Conservation (phyloP, 2,329 filamentous ascomycete genomes). For the Colletotrichum neosansevieriae region DNA sequence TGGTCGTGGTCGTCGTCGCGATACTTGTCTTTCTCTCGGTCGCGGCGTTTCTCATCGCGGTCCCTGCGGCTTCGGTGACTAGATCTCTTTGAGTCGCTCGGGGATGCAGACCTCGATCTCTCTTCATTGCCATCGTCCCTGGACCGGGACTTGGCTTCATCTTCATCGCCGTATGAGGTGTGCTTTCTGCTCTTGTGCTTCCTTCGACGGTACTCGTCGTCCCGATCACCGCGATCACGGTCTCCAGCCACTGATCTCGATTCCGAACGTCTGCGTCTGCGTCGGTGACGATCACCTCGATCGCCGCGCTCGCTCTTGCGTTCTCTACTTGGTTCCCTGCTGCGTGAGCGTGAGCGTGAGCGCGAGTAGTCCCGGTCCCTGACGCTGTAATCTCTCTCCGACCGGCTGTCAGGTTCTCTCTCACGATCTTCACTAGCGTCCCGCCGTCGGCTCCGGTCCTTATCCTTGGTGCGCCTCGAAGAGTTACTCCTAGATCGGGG, state of each 20-base stretch:
- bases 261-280: constrained; percentile 67
- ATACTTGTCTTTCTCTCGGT: constrained; percentile 55
- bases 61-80: constrained; percentile 73
- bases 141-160: constrained; percentile 54
- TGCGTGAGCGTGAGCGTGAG: constrained; percentile 51
- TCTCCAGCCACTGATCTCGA: constrained; percentile 55
- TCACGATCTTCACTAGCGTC: constrained; percentile 52
- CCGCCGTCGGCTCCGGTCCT: constrained; percentile 49
- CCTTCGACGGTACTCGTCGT: constrained; percentile 63
- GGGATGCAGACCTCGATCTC: constrained; percentile 74
- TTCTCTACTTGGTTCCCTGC: constrained; percentile 55
- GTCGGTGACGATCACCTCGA: constrained; percentile 51
- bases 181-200: constrained; percentile 59
- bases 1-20: constrained; percentile 63
- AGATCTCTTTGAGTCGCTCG: constrained; percentile 67
- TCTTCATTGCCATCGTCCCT: constrained; percentile 58
- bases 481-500: constrained; percentile 63
- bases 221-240: constrained; percentile 56
- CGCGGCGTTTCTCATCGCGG: constrained; percentile 59
- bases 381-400: constrained; percentile 42
- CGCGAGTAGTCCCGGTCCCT: constrained; percentile 46
- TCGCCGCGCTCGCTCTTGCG: constrained; percentile 57
- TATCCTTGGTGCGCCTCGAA: constrained; percentile 52
- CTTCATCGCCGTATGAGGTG: constrained; percentile 58
- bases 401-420: constrained; percentile 45